Evolutionary conservation across 2,329 filamentous ascomycete genomes (phyloP), one percentile per base, ranked within the genome.

Genomic region (Neophaeococcomyces aloes): DNA sequence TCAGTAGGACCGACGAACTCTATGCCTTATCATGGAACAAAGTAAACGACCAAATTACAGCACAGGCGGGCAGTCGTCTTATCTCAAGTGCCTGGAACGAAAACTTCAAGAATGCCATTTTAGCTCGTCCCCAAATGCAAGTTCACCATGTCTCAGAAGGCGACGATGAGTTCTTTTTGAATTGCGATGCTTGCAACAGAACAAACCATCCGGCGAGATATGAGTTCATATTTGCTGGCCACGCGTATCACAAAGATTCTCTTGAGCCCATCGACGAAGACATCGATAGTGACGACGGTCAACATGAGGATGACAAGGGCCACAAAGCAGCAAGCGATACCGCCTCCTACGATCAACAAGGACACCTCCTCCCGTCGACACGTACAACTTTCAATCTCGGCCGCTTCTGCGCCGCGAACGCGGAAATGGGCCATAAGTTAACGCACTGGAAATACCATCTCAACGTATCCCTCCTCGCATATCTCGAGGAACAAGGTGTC

Each of bases 401-500:
- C 39, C 65, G 65, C 48, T 70, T 71, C 47, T 83, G 79, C 65
- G 75, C 72, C 55, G 63, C 65, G 25, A 81, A 81, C 51, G 83
- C 84, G 0, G 69, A 78, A 50, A 79, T 79, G 30, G 80, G 82
- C 0, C 84, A 89, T 56, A 73, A 72, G 1, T 69, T 89, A 3
- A 71, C 78, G 3, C 85, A 91, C 62, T 88, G 85, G 85, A 80
- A 81, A 45, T 76, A 75, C 47, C 75, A 79, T 35, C 74, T 89
- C n/a, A 80, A 83, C 56, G 72, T 80, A 50, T 83, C 75, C 72
- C 79, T 88, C 0, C 68, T 81, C 18, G 69, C 72, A 21, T 76
- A 74, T 42, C 73, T 91, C 0, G 61, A 69, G 18, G 60, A 60
- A 1, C 69, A 79, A 46, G 78, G 76, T 0, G 71, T 81, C 50